These are phyloP conservation scores for Claviceps sp. DNA, from an alignment of 2,329 filamentous ascomycete species.

Conservation along the genomic window DNA sequence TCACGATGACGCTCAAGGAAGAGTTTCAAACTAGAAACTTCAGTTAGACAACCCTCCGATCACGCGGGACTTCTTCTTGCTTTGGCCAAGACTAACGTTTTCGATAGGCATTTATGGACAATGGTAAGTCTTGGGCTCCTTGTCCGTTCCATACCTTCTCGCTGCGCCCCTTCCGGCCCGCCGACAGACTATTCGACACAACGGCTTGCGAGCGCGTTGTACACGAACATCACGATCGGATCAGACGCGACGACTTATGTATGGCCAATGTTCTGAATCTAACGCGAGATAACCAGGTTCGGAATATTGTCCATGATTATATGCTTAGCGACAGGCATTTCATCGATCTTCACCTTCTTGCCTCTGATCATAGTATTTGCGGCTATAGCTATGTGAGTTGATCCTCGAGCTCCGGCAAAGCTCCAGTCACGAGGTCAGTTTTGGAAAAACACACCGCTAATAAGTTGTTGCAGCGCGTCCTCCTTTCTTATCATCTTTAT, in stretches of 20 bases:
- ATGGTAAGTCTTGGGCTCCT: slow-evolving; percentile 41
- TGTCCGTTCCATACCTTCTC: not conserved
- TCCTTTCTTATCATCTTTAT: slow-evolving; percentile 68
- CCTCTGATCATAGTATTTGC: slow-evolving; percentile 36
- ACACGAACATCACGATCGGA: not conserved
- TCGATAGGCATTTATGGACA: slow-evolving; percentile 56
- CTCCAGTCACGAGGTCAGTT: not conserved
- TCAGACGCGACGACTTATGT: not conserved
- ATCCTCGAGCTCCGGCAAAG: not conserved
- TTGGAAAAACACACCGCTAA: not conserved
- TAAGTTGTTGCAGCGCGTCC: slow-evolving; percentile 39
- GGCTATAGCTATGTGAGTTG: slow-evolving; percentile 39
- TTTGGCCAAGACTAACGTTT: slow-evolving; percentile 1
- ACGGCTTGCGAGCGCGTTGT: not conserved
- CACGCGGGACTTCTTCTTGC: too few relatives aligned
- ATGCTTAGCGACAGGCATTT: slow-evolving; percentile 55
- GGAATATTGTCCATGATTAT: slow-evolving; percentile 59
- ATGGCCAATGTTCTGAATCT: not conserved
- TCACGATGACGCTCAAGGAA: slow-evolving; percentile 56
- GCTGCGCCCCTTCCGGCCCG: not conserved
- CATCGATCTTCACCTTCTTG: slow-evolving; percentile 48
- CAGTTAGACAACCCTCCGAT: slow-evolving; percentile 36
- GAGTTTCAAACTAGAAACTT: slow-evolving; percentile 63
- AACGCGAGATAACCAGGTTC: slow-evolving; percentile 34
- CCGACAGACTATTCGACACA: not conserved